These are phyloP conservation scores for Backusella morwellensis DNA, from an alignment of 192 early-diverging fungal genomes.

Conservation along the genomic window DNA sequence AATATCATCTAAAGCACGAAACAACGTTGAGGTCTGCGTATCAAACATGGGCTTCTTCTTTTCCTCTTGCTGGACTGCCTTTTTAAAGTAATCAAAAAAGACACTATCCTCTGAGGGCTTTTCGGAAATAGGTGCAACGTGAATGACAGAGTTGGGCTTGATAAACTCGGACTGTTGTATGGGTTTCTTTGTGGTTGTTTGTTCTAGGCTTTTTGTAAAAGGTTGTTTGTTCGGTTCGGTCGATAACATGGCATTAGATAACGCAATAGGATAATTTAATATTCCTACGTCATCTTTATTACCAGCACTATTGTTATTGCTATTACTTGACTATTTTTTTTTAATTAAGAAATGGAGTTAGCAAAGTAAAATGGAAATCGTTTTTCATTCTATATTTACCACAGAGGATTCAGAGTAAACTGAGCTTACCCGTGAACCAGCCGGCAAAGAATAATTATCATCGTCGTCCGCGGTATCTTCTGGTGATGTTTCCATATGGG, in stretches of 20 bases:
- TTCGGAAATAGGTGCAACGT: neutral
- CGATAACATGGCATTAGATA: neutral
- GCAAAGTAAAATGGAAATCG: neutral
- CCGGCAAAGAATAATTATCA: neutral
- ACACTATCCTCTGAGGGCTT: neutral
- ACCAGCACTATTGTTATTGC: neutral
- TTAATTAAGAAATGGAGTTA: neutral
- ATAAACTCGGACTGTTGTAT: neutral
- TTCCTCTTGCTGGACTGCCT: neutral
- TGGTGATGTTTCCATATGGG: neutral
- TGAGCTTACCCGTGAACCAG: neutral
- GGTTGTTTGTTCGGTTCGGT: conserved; percentile 2
- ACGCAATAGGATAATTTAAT: neutral
- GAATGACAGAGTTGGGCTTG: neutral
- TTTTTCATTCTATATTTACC: neutral
- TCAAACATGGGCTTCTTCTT: neutral
- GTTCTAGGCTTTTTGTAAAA: conserved; percentile 2
- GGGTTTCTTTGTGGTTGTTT: neutral
- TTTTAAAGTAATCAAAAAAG: neutral
- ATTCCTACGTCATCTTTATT: neutral
- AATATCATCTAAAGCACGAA: conserved; percentile 2
- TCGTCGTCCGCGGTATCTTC: neutral
- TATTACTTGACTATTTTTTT: neutral
- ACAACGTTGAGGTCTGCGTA: neutral
- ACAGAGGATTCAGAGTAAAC: neutral